A percentile compares a stretch with the other conserved stretches of the same genome.
Conservation (phyloP, 23 red algal genomes). For the Chondrus crispus region DNA sequence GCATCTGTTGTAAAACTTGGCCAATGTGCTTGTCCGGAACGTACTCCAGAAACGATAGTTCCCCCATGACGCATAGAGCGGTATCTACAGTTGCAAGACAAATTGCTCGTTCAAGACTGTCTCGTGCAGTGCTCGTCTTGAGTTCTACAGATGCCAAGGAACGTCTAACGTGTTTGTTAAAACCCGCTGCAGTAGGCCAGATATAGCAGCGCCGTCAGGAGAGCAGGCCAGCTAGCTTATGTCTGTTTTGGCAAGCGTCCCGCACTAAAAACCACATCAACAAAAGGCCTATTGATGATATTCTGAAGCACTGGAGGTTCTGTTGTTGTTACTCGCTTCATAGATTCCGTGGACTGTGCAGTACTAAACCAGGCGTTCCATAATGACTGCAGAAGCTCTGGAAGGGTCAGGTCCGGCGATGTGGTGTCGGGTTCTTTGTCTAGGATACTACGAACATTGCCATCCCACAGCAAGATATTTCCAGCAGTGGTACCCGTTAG, state of each 20-base stretch:
- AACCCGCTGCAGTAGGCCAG: not conserved
- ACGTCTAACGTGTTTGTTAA: not conserved
- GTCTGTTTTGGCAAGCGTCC: not conserved
- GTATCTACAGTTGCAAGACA: no score
- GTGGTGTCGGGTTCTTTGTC: not conserved
- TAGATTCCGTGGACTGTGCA: not conserved
- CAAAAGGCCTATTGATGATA: not conserved
- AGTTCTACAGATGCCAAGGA: not conserved
- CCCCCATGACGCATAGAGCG: not conserved
- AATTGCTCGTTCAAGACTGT: no score
- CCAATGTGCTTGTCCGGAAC: not conserved
- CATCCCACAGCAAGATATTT: not conserved
- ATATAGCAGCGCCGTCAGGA: not conserved
- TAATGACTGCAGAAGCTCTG: not conserved
- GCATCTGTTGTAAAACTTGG: not conserved
- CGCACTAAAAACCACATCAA: not conserved
- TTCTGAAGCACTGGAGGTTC: not conserved
- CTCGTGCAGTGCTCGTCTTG: not conserved
- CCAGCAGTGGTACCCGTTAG: not conserved
- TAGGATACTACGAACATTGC: not conserved
- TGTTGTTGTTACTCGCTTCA: not conserved
- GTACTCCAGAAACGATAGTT: not conserved
- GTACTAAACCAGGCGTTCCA: not conserved
- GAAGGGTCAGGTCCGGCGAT: not conserved
- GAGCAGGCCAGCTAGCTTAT: not conserved